Base-by-base conservation (phyloP, 108 stramenopile species). In the Fistulifera solaris region DNA sequence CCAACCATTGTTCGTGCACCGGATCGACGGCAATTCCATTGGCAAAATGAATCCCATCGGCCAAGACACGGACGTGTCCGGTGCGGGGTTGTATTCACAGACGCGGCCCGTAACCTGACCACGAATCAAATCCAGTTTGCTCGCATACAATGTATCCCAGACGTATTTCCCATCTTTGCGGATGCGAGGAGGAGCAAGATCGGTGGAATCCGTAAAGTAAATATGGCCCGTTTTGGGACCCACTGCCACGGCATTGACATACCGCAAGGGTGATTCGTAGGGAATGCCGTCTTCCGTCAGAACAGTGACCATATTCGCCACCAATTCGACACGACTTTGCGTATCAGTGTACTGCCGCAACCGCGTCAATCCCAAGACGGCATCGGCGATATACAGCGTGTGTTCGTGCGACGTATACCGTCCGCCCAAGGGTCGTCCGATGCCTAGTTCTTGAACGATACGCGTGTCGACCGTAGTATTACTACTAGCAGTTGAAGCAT, bases 331-430 rank as follows among this genome's bases (percentile, higher is more conserved):
- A 44, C 70, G 65, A n/a, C 73, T 61, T 5, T 39, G 47, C 23
- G 57, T 60, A 57, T 70, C 59, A 3, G 21, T 38, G 13, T 47
- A 40, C 41, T 67, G 47, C 31, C 62, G 62, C 6, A 87, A 56
- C 18, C 85, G 70, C 16, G 64, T 61, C 47, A 87, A 50, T 0
- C 85, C 85, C 26, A 80, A 39, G 8, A 73, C 39, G 22, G 68
- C 60, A 70, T 87, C 85, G 16, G 78, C 76, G 55, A 80, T 65
- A 40, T 87, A 87, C n/a, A 87, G 63, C 13, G 78, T 80, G n/a
- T 61, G 49, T 42, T 72, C 66, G 31, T 35, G 31, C 35, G 28
- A 22, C 19, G 57, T 67, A 59, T 83, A 87, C 45, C 72, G 70
- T 21, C 72, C 85, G 10, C 78, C 78, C 13, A 87, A 46, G 0